Conservation (phyloP, 2,329 filamentous ascomycete species). For the Cercospora nicotianae region DNA sequence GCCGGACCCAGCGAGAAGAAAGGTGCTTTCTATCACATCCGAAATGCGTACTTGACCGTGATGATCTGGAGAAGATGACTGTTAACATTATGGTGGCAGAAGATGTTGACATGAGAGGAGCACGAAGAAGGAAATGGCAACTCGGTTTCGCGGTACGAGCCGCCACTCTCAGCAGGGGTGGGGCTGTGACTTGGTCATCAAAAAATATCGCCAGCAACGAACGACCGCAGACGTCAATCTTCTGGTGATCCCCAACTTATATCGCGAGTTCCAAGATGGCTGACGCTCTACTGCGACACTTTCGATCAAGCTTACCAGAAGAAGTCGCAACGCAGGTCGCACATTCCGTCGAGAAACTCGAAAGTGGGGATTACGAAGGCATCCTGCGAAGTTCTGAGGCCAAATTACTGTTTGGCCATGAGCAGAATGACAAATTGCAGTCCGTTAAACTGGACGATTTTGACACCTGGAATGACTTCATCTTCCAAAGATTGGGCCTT, state of each 20-base stretch:
- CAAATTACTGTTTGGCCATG: conserved; percentile 44
- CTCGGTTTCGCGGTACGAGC: neutral
- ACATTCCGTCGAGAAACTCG: conserved; percentile 42
- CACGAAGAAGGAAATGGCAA: neutral
- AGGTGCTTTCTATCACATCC: neutral
- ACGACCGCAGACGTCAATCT: neutral
- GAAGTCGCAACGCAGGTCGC: conserved; percentile 44
- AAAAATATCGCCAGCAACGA: conserved; percentile 10
- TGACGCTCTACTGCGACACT: conserved; percentile 45
- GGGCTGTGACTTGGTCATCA: conserved; percentile 6
- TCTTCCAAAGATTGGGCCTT: conserved; percentile 46
- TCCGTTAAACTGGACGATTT: conserved; percentile 39
- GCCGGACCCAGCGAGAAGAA: neutral
- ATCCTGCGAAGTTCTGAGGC: conserved; percentile 44
- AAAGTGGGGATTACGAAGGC: conserved; percentile 46
- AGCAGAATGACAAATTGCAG: conserved; percentile 38
- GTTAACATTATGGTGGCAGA: neutral
- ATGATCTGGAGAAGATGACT: no score
- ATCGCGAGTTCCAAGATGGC: conserved; percentile 38
- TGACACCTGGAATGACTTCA: conserved; percentile 47
- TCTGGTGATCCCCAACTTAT: neutral
- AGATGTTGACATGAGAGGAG: neutral
- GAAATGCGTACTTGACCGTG: neutral
- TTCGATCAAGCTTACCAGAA: conserved; percentile 44
- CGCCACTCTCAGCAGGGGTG: neutral